These are phyloP conservation scores for Paspalum vaginatum DNA, from an alignment of 176 grass and related monocot species.

Conservation along the genomic window DNA sequence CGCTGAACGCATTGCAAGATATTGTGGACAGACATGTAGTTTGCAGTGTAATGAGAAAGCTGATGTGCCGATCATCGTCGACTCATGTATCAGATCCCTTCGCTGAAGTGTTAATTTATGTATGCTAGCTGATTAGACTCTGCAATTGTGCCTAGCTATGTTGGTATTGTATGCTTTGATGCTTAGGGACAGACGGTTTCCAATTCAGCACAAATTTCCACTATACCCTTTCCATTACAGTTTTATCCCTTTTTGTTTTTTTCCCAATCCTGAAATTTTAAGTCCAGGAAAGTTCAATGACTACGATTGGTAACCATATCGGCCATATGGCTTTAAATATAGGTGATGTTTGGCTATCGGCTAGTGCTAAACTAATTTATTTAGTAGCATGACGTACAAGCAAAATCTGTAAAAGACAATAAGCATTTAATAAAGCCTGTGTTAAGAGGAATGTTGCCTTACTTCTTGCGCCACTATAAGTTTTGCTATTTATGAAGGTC, in stretches of 20 bases:
- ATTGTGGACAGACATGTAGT: background rate
- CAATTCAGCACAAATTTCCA: background rate
- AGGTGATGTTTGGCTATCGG: background rate
- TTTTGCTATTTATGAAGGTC: no score
- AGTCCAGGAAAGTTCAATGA: background rate
- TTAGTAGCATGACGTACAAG: background rate
- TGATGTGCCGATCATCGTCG: constrained; percentile 3
- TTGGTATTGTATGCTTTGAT: background rate
- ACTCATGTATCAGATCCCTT: background rate
- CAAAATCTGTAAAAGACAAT: background rate
- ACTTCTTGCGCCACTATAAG: no score
- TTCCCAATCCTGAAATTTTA: background rate
- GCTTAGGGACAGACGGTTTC: background rate
- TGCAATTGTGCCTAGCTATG: background rate
- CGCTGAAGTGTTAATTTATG: background rate
- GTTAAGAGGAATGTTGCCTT: background rate
- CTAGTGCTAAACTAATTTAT: background rate
- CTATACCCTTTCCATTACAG: background rate
- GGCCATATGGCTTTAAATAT: background rate
- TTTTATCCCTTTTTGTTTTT: background rate
- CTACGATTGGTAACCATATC: background rate
- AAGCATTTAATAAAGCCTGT: background rate
- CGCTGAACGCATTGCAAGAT: background rate
- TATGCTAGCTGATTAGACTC: no score
- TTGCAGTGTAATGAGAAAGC: background rate